Evolutionary conservation across 345 rosid species (phyloP), one percentile per base, ranked within the genome.

Genomic region (Gossypium thurberi): DNA sequence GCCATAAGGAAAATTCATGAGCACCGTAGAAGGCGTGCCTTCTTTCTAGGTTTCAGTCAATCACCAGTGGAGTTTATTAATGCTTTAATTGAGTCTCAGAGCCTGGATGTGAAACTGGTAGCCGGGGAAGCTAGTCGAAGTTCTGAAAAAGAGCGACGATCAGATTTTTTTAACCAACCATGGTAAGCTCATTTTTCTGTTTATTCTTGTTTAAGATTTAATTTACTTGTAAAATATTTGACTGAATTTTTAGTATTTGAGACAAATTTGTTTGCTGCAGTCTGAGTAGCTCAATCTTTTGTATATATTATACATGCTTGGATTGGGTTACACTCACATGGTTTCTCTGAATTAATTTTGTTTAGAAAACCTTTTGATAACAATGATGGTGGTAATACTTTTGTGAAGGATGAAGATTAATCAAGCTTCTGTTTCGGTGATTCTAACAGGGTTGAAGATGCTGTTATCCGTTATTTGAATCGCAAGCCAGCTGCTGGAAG

Each of bases 31-130:
- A 85, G 99, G 70, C 80, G 98, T 20, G 97, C 98, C 2, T 94
- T 94, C 78, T 94, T 94, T 79, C 96, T 94, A 76, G 98, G 98
- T 59, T 92, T 77, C 98, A 92, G 99, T 80, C 99, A 92, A 68
- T 92, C 97, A 37, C 99, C 99, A 46, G 96, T 89, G 55, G 99
- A 95, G 74, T 95, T 95, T 79, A 88, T 92, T 61, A 89, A 95
- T 75, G 93, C 98, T 57, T 71, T 95, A 82, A 95, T 91, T 43
- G 98, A 92, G 68, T 95, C 99, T 52, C 99, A 95, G 79, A 85
- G 90, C 87, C 87, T 80, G 83, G 99, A 95, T 85, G 81, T 92
- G 82, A 92, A 92, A 84, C 78, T 91, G 13, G 94, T 88, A 20
- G 85, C 97, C 26, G 98, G 99, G 73, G 99, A 92, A 84, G 90